These are phyloP conservation scores for Aspergillus piperis DNA, from an alignment of 2,329 filamentous ascomycete species.

Conservation along the genomic window DNA sequence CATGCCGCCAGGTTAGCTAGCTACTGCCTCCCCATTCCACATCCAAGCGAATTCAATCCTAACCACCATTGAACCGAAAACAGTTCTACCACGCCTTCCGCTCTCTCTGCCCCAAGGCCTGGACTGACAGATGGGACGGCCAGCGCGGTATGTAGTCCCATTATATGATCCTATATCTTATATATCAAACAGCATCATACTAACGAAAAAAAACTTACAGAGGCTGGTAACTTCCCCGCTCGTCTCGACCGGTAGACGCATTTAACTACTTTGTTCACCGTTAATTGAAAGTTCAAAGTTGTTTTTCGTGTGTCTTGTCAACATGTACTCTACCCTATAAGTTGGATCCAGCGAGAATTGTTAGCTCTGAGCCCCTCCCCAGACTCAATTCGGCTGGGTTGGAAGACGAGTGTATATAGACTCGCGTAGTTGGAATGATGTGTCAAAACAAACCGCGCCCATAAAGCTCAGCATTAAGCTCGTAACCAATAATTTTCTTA, in stretches of 20 bases:
- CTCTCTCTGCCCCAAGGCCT: slow-evolving; percentile 93
- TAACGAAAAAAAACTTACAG: slow-evolving; percentile 33
- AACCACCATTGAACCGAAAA: background rate
- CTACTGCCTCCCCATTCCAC: background rate
- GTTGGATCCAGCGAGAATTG: slow-evolving; percentile 25
- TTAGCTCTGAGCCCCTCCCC: background rate
- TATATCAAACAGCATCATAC: slow-evolving; percentile 12
- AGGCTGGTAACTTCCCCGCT: slow-evolving; percentile 59
- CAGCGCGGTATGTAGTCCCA: slow-evolving; percentile 74
- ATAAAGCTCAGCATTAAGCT: no score
- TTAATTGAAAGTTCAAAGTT: slow-evolving; percentile 29
- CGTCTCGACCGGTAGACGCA: slow-evolving; percentile 48
- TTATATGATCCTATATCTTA: background rate
- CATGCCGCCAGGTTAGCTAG: slow-evolving; percentile 81
- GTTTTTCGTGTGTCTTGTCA: slow-evolving; percentile 32
- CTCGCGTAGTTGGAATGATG: slow-evolving; percentile 22
- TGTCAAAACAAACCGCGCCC: background rate
- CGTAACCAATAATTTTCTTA: no score
- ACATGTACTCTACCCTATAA: slow-evolving; percentile 40
- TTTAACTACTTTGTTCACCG: slow-evolving; percentile 21
- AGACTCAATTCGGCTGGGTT: background rate
- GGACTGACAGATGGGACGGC: slow-evolving; percentile 94
- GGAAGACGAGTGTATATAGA: slow-evolving; percentile 36
- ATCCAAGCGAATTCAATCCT: background rate
- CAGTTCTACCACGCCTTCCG: slow-evolving; percentile 97